A percentile compares a stretch with the other conserved stretches of the same genome.
Conservation (phyloP, 108 stramenopile species). For the Aurantiochytrium sp. region DNA sequence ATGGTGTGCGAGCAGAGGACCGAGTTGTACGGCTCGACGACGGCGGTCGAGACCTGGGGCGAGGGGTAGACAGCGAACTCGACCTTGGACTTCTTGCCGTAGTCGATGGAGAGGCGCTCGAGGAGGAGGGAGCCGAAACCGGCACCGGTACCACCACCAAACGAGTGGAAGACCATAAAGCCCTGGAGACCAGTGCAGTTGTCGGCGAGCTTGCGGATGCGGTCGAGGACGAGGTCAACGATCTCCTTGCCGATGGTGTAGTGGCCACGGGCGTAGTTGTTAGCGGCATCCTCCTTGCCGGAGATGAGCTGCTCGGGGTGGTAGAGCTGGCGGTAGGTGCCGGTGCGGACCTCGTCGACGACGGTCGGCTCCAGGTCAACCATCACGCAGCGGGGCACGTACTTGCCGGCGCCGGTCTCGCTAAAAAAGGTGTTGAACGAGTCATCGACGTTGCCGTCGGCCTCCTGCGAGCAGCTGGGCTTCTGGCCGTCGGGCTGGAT, state of each 20-base stretch:
- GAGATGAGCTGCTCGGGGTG: slow-evolving; percentile 51
- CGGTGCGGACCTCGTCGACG: slow-evolving; percentile 76
- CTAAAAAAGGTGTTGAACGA: slow-evolving; percentile 73
- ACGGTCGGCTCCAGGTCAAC: slow-evolving; percentile 44
- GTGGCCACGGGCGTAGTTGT: slow-evolving; percentile 50
- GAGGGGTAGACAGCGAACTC: slow-evolving; percentile 61
- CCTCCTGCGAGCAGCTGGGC: slow-evolving; percentile 46
- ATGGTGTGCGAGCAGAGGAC: slow-evolving; percentile 88
- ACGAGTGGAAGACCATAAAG: slow-evolving; percentile 47
- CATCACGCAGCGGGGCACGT: slow-evolving; percentile 41
- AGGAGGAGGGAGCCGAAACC: slow-evolving; percentile 45
- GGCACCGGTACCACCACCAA: slow-evolving; percentile 46
- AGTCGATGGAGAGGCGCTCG: slow-evolving; percentile 40
- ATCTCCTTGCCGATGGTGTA: slow-evolving; percentile 58
- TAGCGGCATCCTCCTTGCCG: slow-evolving; percentile 51
- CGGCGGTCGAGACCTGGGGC: slow-evolving; percentile 86
- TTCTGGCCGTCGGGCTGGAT: slow-evolving; percentile 88
- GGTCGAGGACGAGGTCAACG: slow-evolving; percentile 44
- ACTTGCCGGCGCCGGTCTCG: slow-evolving; percentile 44
- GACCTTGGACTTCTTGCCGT: slow-evolving; percentile 44
- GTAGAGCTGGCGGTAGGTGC: slow-evolving; percentile 67
- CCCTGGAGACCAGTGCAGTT: slow-evolving; percentile 52
- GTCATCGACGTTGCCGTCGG: slow-evolving; percentile 68
- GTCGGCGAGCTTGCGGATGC: slow-evolving; percentile 49
- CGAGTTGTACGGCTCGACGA: slow-evolving; percentile 93